Evolutionary conservation across 2,329 filamentous ascomycete genomes (phyloP).

Genomic region (Fusarium incarnatum): DNA sequence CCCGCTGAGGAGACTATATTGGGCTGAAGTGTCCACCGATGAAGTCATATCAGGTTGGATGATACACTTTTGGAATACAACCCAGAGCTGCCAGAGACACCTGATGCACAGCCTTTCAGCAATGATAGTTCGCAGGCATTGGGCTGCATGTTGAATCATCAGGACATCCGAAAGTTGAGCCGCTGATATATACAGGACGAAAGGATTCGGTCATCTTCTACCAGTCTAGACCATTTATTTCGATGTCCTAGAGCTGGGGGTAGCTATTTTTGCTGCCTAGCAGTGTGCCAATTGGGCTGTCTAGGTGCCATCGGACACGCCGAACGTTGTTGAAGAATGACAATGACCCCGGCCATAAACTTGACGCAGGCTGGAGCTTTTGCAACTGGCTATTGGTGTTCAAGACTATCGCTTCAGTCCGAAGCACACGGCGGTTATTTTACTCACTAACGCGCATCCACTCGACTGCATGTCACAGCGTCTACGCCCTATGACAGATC

Average conservation of each 20-base stretch:
- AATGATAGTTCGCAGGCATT: neutral
- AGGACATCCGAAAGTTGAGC: neutral
- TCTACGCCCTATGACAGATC: constrained; percentile 8
- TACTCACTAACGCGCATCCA: neutral
- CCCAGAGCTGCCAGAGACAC: constrained; percentile 9
- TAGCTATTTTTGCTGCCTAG: neutral
- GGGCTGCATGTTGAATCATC: neutral
- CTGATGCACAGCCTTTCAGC: constrained; percentile 12
- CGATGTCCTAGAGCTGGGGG: neutral
- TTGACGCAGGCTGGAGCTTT: neutral
- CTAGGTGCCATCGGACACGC: neutral
- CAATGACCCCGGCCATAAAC: neutral
- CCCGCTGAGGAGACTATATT: neutral
- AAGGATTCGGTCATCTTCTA: neutral
- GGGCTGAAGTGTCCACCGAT: neutral
- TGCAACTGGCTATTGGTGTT: neutral
- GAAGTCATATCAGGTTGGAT: constrained; percentile 14
- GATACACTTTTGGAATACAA: constrained; percentile 4
- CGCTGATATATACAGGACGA: neutral
- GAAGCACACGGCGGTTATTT: neutral
- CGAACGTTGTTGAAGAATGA: neutral
- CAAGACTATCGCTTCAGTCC: neutral
- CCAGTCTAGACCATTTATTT: neutral
- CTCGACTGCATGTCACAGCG: neutral
- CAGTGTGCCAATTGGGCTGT: neutral